Evolutionary conservation across 306 rosid genomes (phyloP).

Genomic region (Castanea sativa): DNA sequence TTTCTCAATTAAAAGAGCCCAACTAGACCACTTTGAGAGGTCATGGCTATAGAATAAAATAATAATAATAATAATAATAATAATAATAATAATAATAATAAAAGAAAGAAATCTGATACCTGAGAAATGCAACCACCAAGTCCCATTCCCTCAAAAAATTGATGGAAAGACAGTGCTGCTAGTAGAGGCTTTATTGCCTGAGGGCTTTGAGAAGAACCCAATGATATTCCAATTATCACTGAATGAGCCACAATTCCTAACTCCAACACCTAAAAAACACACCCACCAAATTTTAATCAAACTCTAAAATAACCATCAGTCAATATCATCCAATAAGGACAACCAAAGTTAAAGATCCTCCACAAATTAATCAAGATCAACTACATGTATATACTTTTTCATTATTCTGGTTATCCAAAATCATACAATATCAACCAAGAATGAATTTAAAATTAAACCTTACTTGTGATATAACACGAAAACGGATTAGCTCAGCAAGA

Average conservation of each 20-base stretch:
- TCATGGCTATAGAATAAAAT: background rate
- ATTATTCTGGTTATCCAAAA: background rate
- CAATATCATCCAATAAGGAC: no score
- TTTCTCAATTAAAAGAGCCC: background rate
- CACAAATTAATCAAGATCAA: no score
- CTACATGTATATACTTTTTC: no score
- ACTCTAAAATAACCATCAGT: no score
- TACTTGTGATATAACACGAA: constrained; percentile 81
- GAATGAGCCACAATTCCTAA: constrained; percentile 85
- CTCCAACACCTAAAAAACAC: constrained; percentile 55
- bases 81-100: no score
- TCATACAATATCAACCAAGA: background rate
- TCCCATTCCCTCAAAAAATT: constrained; percentile 87
- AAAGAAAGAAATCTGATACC: constrained; percentile 29
- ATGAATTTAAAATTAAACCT: background rate
- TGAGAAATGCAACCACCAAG: constrained; percentile 92
- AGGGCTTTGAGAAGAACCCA: constrained; percentile 54
- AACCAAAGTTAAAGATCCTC: no score
- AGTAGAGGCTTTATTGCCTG: constrained; percentile 60
- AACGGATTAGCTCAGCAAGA: constrained; percentile 49
- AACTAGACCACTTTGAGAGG: background rate
- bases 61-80: no score
- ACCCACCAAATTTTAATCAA: background rate
- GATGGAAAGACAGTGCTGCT: constrained; percentile 81
- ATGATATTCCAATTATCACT: constrained; percentile 71